phyloP scores from a whole-genome alignment of 345 rosid species.

The Turnera subulata region DNA sequence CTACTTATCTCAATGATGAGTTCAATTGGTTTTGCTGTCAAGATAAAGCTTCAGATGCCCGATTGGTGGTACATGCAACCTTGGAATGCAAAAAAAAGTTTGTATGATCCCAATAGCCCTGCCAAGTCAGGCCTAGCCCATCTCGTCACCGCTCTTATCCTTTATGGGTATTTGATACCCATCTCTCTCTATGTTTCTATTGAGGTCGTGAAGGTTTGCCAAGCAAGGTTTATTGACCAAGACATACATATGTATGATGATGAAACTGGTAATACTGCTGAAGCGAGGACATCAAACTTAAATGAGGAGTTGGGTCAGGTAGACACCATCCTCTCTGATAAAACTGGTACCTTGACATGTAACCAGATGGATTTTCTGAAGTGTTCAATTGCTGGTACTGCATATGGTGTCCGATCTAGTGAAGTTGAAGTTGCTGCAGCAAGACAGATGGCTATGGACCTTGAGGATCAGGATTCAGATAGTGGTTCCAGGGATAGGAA shows the following conservation, averaged over 20 bases:
- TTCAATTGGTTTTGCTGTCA: constrained; percentile 5
- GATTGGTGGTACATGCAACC: too few species aligned
- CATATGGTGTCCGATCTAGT: constrained; percentile 12
- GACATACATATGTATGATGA: constrained; percentile 21
- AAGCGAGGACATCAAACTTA: constrained; percentile 18
- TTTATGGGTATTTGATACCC: constrained; percentile 22
- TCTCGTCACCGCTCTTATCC: constrained; percentile 10
- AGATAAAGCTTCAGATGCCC: too few species aligned
- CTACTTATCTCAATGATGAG: constrained; percentile 7
- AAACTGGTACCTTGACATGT: constrained; percentile 25
- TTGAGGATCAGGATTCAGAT: constrained; percentile 53
- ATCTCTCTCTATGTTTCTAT: constrained; percentile 24
- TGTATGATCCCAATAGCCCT: too few species aligned
- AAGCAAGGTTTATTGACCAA: constrained; percentile 17
- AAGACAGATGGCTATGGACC: constrained; percentile 77
- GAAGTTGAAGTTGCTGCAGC: constrained; percentile 10
- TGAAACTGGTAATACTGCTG: constrained; percentile 10
- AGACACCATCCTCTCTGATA: constrained; percentile 15
- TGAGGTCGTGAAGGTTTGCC: constrained; percentile 21
- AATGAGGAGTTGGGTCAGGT: constrained; percentile 27
- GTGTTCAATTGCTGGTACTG: constrained; percentile 20
- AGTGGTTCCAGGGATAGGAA: constrained; percentile 29
- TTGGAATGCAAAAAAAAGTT: too few species aligned
- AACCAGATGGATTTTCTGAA: constrained; percentile 25
- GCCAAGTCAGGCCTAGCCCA: not conserved